These are phyloP conservation scores for Fonsecaea multimorphosa DNA, from an alignment of 2,329 filamentous ascomycete species.

Conservation along the genomic window DNA sequence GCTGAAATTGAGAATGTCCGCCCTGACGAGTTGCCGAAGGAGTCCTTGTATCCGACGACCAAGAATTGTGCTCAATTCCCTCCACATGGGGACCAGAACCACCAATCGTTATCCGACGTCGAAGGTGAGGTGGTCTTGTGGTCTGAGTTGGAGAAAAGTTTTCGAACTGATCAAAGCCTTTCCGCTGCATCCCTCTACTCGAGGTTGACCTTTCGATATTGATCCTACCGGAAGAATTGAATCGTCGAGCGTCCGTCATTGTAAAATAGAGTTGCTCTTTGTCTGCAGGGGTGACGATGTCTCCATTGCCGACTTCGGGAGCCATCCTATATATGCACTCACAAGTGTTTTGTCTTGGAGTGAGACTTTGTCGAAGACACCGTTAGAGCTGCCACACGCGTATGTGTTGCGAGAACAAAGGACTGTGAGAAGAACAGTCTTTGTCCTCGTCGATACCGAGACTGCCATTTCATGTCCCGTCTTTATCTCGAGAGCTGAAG, in stretches of 20 bases:
- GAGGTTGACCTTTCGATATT: background rate
- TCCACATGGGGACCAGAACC: conserved; percentile 1
- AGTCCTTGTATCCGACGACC: background rate
- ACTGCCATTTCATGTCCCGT: conserved; percentile 16
- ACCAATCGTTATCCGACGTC: conserved; percentile 25
- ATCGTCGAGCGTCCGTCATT: background rate
- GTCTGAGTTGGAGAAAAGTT: background rate
- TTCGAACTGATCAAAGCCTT: background rate
- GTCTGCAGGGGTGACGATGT: background rate
- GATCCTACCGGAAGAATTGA: background rate
- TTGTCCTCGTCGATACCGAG: conserved; percentile 3
- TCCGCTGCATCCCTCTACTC: background rate
- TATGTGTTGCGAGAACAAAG: conserved; percentile 13
- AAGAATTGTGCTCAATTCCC: background rate
- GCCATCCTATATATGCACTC: background rate
- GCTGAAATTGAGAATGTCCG: background rate
- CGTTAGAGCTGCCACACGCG: background rate
- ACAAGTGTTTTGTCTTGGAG: background rate
- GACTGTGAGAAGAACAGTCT: conserved; percentile 16
- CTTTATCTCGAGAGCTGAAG: conserved; percentile 4
- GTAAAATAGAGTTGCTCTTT: background rate
- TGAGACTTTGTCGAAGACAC: background rate
- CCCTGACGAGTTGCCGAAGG: background rate
- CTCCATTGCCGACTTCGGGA: background rate
- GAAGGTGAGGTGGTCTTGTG: conserved; percentile 1